A percentile compares a stretch with the other conserved stretches of the same genome.
Evolutionary conservation across 2,329 filamentous ascomycete genomes (phyloP).

Genomic region (Ophiostoma pallidulum): DNA sequence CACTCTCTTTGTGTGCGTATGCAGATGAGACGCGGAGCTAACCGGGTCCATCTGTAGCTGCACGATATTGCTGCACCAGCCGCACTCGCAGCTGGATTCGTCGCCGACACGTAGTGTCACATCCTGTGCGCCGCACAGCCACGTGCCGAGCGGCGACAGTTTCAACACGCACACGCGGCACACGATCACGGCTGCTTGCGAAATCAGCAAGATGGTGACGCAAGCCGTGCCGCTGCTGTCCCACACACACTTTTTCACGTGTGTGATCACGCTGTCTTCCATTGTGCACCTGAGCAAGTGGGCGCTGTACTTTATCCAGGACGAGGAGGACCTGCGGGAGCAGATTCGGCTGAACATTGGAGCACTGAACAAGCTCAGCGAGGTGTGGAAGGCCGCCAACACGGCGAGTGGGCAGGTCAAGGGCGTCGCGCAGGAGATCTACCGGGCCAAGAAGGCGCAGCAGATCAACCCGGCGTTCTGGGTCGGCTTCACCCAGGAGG

Average conservation of each 20-base stretch:
- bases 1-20: too few species aligned
- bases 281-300: conserved; percentile 77
- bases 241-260: conserved; percentile 79
- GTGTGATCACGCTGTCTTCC: conserved; percentile 66
- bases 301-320: conserved; percentile 52
- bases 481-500: conserved; percentile 44
- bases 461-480: conserved; percentile 44
- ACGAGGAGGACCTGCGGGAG: conserved; percentile 60
- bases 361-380: conserved; percentile 58
- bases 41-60: conserved; percentile 34
- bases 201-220: conserved; percentile 65
- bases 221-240: conserved; percentile 61
- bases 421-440: conserved; percentile 70
- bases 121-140: conserved; percentile 54
- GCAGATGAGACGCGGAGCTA: too few species aligned
- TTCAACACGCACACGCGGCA: conserved; percentile 67
- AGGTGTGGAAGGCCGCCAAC: conserved; percentile 63
- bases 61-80: conserved; percentile 69
- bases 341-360: conserved; percentile 71
- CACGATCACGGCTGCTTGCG: conserved; percentile 68
- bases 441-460: conserved; percentile 47
- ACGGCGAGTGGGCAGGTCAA: conserved; percentile 64
- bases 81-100: conserved; percentile 63
- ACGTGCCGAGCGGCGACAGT: conserved; percentile 37
- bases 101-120: conserved; percentile 49